A percentile compares a stretch with the other conserved stretches of the same genome.
Conservation (phyloP, 805 yeast species). For the Saturnispora hagleri region DNA sequence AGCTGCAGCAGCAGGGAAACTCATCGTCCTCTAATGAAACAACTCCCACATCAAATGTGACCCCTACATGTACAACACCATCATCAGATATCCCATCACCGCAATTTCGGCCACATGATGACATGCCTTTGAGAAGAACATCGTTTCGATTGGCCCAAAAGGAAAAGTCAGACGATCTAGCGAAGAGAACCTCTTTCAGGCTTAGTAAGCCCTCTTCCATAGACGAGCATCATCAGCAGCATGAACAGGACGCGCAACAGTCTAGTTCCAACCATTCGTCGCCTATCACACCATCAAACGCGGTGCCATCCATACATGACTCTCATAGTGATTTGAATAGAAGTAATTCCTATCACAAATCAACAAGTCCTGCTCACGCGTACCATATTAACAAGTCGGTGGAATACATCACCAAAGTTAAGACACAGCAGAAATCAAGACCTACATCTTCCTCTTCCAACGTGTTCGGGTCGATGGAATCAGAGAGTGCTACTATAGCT, state of each 20-base stretch:
- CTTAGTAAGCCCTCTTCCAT: not conserved
- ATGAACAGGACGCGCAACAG: not conserved
- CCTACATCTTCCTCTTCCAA: not conserved
- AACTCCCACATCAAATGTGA: constrained; percentile 9
- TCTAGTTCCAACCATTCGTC: not conserved
- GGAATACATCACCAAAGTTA: constrained; percentile 4
- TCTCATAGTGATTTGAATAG: not conserved
- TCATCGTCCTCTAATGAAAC: constrained; percentile 1
- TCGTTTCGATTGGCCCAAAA: constrained; percentile 16
- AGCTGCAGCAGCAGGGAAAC: constrained; percentile 15
- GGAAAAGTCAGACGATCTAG: constrained; percentile 7
- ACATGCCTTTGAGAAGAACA: constrained; percentile 18
- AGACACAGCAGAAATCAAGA: not conserved
- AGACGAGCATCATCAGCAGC: not conserved
- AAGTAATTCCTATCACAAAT: constrained; percentile 3
- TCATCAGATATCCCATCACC: constrained; percentile 19
- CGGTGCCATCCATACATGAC: not conserved
- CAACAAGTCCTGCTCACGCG: not conserved
- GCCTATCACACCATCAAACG: not conserved
- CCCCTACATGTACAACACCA: not conserved
- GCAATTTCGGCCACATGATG: constrained; percentile 12
- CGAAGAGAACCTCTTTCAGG: constrained; percentile 17
- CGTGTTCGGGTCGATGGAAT: not conserved
- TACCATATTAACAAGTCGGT: constrained; percentile 7
- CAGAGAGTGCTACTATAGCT: not conserved